Evolutionary conservation across 2,329 filamentous ascomycete genomes (phyloP).

Genomic region (Leptographium lundbergii): DNA sequence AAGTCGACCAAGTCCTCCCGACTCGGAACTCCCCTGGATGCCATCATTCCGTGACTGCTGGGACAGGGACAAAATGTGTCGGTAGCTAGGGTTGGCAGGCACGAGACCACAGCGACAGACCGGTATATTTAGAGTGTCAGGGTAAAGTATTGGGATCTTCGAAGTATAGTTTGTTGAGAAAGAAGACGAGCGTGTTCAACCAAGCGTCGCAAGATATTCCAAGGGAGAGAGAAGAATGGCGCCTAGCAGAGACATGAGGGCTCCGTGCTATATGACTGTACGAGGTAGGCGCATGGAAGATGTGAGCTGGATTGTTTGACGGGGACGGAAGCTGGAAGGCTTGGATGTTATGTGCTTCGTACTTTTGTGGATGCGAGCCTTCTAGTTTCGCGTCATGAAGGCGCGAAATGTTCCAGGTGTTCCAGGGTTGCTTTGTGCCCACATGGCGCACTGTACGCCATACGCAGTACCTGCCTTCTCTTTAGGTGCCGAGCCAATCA

Average conservation of each 20-base stretch:
- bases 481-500: neutral
- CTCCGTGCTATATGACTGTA: neutral
- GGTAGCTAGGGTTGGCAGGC: neutral
- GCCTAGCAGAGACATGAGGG: neutral
- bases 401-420: neutral
- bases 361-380: neutral
- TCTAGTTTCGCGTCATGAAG: neutral
- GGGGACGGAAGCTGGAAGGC: neutral
- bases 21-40: conserved; percentile 33
- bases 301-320: neutral
- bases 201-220: neutral
- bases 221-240: neutral
- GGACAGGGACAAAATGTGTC: neutral
- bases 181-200: neutral
- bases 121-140: neutral
- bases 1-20: conserved; percentile 53
- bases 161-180: neutral
- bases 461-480: too few relatives aligned
- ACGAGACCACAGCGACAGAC: neutral
- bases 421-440: neutral
- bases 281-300: neutral
- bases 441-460: neutral
- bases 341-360: neutral
- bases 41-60: conserved; percentile 12
- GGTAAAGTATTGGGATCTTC: neutral